Base-by-base conservation (phyloP, 1,284 basidiomycete species). In the Lignosus rhinocerotis region DNA sequence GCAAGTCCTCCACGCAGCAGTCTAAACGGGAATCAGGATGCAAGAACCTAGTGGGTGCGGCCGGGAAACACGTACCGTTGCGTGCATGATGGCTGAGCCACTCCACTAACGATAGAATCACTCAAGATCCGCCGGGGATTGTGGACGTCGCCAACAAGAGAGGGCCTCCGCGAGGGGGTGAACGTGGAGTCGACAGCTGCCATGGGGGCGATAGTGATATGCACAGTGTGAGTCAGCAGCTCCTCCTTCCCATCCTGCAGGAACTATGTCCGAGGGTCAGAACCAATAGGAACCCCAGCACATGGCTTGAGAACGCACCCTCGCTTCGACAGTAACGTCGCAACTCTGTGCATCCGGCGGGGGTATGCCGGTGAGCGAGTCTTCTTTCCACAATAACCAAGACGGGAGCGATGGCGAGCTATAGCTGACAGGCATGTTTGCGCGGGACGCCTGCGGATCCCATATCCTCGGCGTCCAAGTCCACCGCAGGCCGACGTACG, bases 401-500 rank as follows among this genome's bases (percentile, higher is more conserved):
- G 83, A 69, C 0, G 96, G 95, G 16, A 96, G 80, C 48, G 77
- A 80, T 11, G 94, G 92, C 1, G 92, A 94, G 63, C 78, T 85
- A 70, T 91, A 98, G 30, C 81, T 78, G 33, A 96, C 92, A 56
- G 88, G 85, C 66, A 95, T 77, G 68, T 88, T 93, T 53, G 87
- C 77, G 60, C 91, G 87, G 9, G 90, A 87, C 32, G 88, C 88
- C 74, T 98, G 96, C 8, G 96, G 96, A 76, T 99, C 96, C 95
- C 96, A 98, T 50, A 99, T 90, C 60, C 93, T 90, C 41, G 97
- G 93, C 51, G 89, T 84, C 94, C 96, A 99, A 38, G 85, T 82
- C 93, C 94, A 98, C 51, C 81, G 82, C n/a, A 93, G 75, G 57
- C 92, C 91, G 62, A 88, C 83, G 69, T 92, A 92, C 57, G 94